phyloP scores from a whole-genome alignment of 768 basidiomycete genomes.

The Mycena maculata region DNA sequence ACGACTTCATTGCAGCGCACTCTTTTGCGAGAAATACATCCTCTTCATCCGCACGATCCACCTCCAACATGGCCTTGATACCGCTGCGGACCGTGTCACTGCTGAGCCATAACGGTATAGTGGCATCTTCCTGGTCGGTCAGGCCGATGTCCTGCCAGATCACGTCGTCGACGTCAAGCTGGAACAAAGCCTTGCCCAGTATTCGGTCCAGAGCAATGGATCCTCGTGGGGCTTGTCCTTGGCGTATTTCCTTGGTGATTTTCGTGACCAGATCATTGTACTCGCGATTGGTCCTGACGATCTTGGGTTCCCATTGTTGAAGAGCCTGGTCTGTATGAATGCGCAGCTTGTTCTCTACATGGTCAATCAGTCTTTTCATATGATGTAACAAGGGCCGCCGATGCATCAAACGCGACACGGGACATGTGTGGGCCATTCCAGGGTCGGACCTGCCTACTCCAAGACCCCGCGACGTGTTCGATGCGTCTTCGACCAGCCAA shows the following conservation, averaged over 20 bases:
- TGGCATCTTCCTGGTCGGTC: slow-evolving; percentile 32
- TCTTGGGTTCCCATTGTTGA: slow-evolving; percentile 42
- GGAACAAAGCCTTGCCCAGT: slow-evolving; percentile 38
- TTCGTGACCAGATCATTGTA: slow-evolving; percentile 46
- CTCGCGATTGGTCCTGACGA: slow-evolving; percentile 35
- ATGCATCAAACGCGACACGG: too few relatives aligned
- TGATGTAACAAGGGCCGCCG: too few relatives aligned
- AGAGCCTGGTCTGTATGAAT: slow-evolving; percentile 42
- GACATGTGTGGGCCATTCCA: too few relatives aligned
- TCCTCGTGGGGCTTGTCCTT: slow-evolving; percentile 36
- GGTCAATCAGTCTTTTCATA: slow-evolving; percentile 37
- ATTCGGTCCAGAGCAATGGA: slow-evolving; percentile 40
- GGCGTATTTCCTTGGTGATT: slow-evolving; percentile 35
- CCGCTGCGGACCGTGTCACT: background rate
- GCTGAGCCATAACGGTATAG: background rate
- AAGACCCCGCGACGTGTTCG: too few relatives aligned
- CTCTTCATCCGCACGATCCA: background rate
- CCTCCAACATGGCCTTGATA: background rate
- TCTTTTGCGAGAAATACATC: background rate
- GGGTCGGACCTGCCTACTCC: too few relatives aligned
- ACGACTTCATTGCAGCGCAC: slow-evolving; percentile 26
- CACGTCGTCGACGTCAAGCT: slow-evolving; percentile 50
- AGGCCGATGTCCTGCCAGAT: slow-evolving; percentile 51
- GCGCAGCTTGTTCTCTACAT: slow-evolving; percentile 42
- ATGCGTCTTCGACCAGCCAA: too few relatives aligned